Percentiles rank a stretch among this genome's conserved stretches.
phyloP scores from a whole-genome alignment of 345 rosid genomes.

The Passiflora organensis region DNA sequence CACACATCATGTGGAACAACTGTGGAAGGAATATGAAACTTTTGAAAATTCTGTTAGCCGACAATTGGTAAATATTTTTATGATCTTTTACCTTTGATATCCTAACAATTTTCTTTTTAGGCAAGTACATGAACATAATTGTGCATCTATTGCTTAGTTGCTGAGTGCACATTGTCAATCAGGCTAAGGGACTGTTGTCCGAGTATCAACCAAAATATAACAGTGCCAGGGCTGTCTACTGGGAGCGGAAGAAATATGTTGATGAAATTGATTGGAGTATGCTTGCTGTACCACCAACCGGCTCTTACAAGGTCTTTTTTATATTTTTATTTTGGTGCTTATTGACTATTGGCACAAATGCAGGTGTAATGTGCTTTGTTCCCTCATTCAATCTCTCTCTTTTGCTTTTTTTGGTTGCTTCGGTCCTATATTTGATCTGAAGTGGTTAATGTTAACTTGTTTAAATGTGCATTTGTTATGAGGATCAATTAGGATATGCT shows the following conservation, averaged over 20 bases:
- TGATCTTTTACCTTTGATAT: neutral
- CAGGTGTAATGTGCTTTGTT: neutral
- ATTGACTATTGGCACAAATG: slow-evolving; percentile 10
- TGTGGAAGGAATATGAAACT: slow-evolving; percentile 91
- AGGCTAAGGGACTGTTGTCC: slow-evolving; percentile 91
- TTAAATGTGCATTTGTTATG: too few relatives aligned
- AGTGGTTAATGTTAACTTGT: too few relatives aligned
- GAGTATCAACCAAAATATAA: slow-evolving; percentile 88
- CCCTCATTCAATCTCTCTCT: too few relatives aligned
- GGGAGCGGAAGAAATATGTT: slow-evolving; percentile 84
- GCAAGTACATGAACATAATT: neutral
- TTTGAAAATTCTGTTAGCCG: slow-evolving; percentile 92
- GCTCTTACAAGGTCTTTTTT: slow-evolving; percentile 56
- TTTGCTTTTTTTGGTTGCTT: too few relatives aligned
- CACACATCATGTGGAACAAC: slow-evolving; percentile 84
- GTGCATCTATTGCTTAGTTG: neutral
- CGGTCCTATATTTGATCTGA: too few relatives aligned
- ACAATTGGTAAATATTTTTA: slow-evolving; percentile 59
- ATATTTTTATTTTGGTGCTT: neutral
- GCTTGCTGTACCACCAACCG: slow-evolving; percentile 89
- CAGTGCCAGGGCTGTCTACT: slow-evolving; percentile 89
- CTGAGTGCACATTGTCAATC: slow-evolving; percentile 30
- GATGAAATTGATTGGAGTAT: slow-evolving; percentile 94
- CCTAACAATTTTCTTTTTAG: neutral
- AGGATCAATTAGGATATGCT: too few relatives aligned